Evolutionary conservation across 73 alveolate genomes (phyloP), one percentile per base, ranked within the genome.

Genomic region (Paramecium caudatum): DNA sequence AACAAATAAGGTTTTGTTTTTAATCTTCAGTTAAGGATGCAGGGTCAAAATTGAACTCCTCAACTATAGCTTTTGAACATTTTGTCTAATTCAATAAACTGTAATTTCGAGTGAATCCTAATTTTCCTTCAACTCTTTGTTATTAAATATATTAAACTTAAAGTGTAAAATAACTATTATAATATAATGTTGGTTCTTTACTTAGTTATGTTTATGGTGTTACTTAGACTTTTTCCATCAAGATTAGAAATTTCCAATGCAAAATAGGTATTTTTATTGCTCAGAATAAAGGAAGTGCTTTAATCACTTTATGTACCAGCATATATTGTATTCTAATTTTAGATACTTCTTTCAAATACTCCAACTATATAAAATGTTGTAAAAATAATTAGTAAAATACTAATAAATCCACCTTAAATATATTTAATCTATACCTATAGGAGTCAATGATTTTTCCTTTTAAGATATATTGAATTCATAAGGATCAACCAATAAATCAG

Each of bases 401-500:
- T 74, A 16, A 74, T 19, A 17, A 37, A 41, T 74, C 88, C 88
- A 17, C 88, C 88, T 74, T 39, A 0, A n/a, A 6, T 9, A 21
- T 39, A 74, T 2, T 74, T 2, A 19, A 3, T 41, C 46, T 13
- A 27, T 2, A 74, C 88, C 88, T 19, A 43, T 45, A 21, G 47
- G 55, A 41, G 88, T 74, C 32, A 74, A 39, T 1, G 88, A 74
- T 45, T 74, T 41, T 41, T 37, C 8, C 16, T 45, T 74, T 21
- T 74, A 25, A 4, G 69, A 39, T 39, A 74, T 13, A 16, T 74
- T 74, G 55, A 74, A 74, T 23, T 74, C 88, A 41, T 74, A 74
- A 41, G 88, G 88, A 39, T 30, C 39, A 8, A 45, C 88, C n/a
- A 74, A 39, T 27, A 74, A 45, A 74, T 74, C 88, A 34, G 50